A percentile compares a stretch with the other conserved stretches of the same genome.
Evolutionary conservation across 208 protist species (phyloP).

Genomic region (Zelonia costaricensis): DNA sequence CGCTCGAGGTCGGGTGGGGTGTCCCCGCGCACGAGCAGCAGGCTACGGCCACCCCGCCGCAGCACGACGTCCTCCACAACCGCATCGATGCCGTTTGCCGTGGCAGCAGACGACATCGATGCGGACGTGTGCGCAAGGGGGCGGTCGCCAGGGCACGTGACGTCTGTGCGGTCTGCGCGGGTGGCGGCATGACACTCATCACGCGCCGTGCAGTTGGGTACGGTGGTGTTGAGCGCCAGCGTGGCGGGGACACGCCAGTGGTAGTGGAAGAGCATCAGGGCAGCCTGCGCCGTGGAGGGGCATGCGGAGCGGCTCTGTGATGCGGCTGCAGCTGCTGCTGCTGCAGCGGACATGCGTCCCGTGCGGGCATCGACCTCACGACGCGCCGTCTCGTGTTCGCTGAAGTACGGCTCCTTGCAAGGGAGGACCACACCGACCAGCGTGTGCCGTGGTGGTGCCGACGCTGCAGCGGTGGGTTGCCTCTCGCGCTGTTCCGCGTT

Average conservation of each 20-base stretch:
- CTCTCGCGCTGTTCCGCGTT: no score
- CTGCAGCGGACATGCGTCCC: neutral
- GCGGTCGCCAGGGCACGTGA: neutral
- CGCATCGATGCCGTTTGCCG: constrained; percentile 2
- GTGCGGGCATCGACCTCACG: no score
- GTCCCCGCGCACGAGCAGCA: constrained; percentile 44
- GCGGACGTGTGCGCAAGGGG: neutral
- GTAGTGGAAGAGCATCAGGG: constrained; percentile 1
- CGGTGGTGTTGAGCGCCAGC: constrained; percentile 30
- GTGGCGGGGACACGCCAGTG: constrained; percentile 24
- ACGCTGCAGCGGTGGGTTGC: no score
- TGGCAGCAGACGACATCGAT: neutral
- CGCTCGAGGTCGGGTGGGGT: constrained; percentile 5
- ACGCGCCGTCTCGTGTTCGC: neutral
- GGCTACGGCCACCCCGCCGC: constrained; percentile 6
- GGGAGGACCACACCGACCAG: constrained; percentile 17
- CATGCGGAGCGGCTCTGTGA: no score
- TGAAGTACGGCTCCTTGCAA: constrained; percentile 39
- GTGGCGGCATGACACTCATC: neutral
- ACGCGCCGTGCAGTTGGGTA: neutral
- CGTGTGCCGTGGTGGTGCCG: neutral
- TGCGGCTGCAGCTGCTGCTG: neutral
- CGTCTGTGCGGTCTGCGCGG: neutral
- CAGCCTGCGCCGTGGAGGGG: constrained; percentile 29
- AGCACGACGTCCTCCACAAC: constrained; percentile 9